These are phyloP conservation scores for Plectosphaerella cucumerina DNA, from an alignment of 2,329 filamentous ascomycete genomes.

Conservation along the genomic window DNA sequence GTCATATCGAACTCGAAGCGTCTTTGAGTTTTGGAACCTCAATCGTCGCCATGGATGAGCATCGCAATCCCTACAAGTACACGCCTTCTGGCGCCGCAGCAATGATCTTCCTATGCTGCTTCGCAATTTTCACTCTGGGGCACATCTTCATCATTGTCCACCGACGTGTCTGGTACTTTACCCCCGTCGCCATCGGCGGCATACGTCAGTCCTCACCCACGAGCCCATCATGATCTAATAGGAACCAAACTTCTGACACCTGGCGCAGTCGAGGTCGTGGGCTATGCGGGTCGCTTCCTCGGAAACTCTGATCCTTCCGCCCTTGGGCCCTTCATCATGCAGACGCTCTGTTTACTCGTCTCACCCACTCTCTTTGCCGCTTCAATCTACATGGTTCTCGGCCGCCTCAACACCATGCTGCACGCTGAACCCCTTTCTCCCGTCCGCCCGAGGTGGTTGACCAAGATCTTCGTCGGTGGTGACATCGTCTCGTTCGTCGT, in stretches of 20 bases:
- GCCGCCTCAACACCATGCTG: constrained; percentile 28
- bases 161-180: constrained; percentile 3
- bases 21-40: no score
- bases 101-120: no score
- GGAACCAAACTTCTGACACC: neutral
- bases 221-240: neutral
- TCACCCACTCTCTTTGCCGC: constrained; percentile 34
- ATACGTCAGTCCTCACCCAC: neutral
- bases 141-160: no score
- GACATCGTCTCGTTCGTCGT: constrained; percentile 27
- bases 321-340: constrained; percentile 22
- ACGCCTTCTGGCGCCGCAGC: no score
- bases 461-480: constrained; percentile 29
- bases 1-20: no score
- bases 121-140: no score
- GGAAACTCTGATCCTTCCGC: neutral
- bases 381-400: constrained; percentile 33
- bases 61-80: no score
- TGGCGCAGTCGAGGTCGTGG: neutral
- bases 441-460: constrained; percentile 29
- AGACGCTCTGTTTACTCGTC: constrained; percentile 25
- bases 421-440: constrained; percentile 27
- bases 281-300: constrained; percentile 1
- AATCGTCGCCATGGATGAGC: no score
- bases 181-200: neutral